Evolutionary conservation across 768 basidiomycete genomes (phyloP), one percentile per base, ranked within the genome.

Genomic region (Pleurotus djamor): DNA sequence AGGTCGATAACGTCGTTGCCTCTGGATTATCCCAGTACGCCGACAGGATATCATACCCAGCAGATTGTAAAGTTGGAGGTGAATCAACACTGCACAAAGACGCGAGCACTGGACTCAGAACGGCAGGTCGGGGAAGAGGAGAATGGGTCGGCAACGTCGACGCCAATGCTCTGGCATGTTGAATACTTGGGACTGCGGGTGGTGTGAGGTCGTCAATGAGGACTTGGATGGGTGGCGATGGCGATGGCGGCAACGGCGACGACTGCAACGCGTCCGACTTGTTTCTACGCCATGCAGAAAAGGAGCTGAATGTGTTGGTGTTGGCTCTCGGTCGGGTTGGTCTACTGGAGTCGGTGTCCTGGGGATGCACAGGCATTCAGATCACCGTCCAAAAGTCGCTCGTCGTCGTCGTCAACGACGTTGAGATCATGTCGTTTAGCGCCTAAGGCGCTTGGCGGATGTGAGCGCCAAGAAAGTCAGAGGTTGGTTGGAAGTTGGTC

Each of bases 1-100:
- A 75, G 2, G 83, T 86, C 1, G 74, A 71, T 17, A 84, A 71
- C 17, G 67, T 65, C 17, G 75, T 65, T 0, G 79, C 74, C 55
- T 85, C 83, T 17, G 71, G 74, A 66, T 86, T 85, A 65, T 88
- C 83, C 74, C 83, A 85, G 67, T 87, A 92, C 2, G 87, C 80
- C 12, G 86, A 76, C 54, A 92, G 76, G 61, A 91, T 83, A 59
- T 92, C 91, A 63, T 79, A 90, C 0, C 91, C 91, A 0, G 85
- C 80, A 6, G 81, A 81, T 65, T 90, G 89, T 4, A 92, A 61
- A 0, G 83, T 72, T 0, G 77, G 61, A 1, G 89, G 88, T 0
- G 81, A 77, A 14, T 83, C 77, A 5, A 71, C 56, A 41, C 76
- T 69, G 67, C 91, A 92, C 9, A 92, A 75, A 1, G 81, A 76